A percentile compares a stretch with the other conserved stretches of the same genome.
These are phyloP conservation scores for Beauveria rudraprayagi DNA, from an alignment of 2,329 filamentous ascomycete genomes.

Conservation along the genomic window DNA sequence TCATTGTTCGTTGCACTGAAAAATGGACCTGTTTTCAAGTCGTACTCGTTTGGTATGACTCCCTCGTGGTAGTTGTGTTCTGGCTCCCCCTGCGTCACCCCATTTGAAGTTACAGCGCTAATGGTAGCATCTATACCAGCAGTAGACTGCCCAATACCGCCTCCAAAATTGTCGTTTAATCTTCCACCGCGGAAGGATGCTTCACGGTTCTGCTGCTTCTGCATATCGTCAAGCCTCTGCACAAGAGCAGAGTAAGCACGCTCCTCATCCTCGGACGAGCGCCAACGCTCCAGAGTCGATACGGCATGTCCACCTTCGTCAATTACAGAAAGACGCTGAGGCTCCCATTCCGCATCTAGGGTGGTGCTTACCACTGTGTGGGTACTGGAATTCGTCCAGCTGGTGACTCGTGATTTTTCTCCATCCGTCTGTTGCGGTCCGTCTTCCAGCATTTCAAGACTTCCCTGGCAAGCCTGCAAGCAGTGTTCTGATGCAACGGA, in stretches of 20 bases:
- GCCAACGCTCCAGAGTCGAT: neutral
- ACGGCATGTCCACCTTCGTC: constrained; percentile 44
- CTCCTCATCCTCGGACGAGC: constrained; percentile 42
- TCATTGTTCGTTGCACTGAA: constrained; percentile 1
- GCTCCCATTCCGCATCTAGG: constrained; percentile 35
- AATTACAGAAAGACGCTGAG: constrained; percentile 56
- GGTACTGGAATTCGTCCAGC: constrained; percentile 59
- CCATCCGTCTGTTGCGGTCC: constrained; percentile 33
- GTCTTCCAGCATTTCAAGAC: constrained; percentile 41
- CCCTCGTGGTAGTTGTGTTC: neutral
- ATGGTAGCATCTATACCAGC: neutral
- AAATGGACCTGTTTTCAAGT: neutral
- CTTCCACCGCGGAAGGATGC: neutral
- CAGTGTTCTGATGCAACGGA: constrained; percentile 36
- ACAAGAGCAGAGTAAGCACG: constrained; percentile 59
- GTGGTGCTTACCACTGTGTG: constrained; percentile 42
- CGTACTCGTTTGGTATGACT: neutral
- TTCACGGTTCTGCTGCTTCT: constrained; percentile 13
- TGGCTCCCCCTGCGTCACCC: too few relatives aligned
- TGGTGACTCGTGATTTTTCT: constrained; percentile 59
- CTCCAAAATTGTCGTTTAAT: neutral
- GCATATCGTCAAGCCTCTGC: constrained; percentile 40
- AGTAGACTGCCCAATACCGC: neutral
- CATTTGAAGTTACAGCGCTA: neutral
- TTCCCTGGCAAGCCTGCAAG: constrained; percentile 45